A percentile compares a stretch with the other conserved stretches of the same genome.
These are phyloP conservation scores for Closterium sp. DNA, from an alignment of 139 green algal species.

Conservation along the genomic window DNA sequence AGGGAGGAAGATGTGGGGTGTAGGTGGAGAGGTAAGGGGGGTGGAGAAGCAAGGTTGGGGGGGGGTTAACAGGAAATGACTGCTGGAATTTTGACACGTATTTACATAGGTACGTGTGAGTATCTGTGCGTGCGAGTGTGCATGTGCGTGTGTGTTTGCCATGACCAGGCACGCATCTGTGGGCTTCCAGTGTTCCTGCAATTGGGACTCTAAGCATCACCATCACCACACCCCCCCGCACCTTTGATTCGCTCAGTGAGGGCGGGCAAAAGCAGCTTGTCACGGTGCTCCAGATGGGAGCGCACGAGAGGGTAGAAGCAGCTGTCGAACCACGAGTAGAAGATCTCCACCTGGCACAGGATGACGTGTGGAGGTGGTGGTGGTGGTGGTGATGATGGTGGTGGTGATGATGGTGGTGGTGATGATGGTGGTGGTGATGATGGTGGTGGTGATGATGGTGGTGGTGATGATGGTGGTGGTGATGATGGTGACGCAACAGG, in stretches of 20 bases:
- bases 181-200: no score
- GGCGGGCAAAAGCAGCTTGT: background rate
- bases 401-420: background rate
- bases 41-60: no score
- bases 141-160: no score
- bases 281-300: background rate
- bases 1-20: no score
- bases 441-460: background rate
- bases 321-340: slow-evolving; percentile 3
- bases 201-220: no score
- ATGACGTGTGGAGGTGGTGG: background rate
- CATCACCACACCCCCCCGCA: background rate
- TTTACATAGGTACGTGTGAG: no score
- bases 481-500: no score
- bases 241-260: background rate
- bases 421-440: background rate
- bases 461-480: background rate
- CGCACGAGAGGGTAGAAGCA: background rate
- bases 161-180: no score
- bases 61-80: no score
- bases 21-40: no score
- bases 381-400: background rate
- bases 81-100: no score
- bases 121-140: no score
- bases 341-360: background rate